Base-by-base conservation (phyloP, 192 early-diverging fungal genomes). In the Coemansia sp. region DNA sequence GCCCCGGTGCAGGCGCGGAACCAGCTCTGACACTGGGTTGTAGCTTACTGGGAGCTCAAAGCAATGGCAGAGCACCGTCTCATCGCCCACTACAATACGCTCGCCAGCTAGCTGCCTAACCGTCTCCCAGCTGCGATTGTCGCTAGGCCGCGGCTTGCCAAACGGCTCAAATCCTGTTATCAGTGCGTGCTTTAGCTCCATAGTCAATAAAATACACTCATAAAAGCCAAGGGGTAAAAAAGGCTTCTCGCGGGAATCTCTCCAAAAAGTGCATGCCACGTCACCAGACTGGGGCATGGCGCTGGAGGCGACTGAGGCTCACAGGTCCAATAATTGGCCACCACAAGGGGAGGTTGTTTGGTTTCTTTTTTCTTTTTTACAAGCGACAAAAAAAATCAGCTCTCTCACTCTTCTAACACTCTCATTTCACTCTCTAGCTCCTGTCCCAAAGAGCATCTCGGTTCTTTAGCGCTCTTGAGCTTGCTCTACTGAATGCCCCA, bases 11-110 rank as follows among this genome's bases (percentile, higher is more conserved):
- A 85, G 35, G 28, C 36, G 67, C 25, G 83, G 83, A 10, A 88
- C 47, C 11, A 72, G 42, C 11, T 62, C 66, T 9, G 75, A 64
- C 0, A 88, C 79, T 13, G 78, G 82, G 33, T 59, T 74, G 55
- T 88, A 88, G 63, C 86, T 86, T 6, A 88, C 87, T 18, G 87
- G 87, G 23, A 88, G 69, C 38, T 78, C 73, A 33, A 82, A 69
- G 57, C 73, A 76, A 45, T 75, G 71, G 43, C 74, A 70, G 1
- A 69, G 45, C 10, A 80, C 68, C 2, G 33, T 35, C 9, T 25
- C 25, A 26, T 58, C 34, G 18, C 48, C 69, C 1, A 41, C 34
- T 33, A 36, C 60, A 6, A 76, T 58, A 3, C 34, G 42, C 37
- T 66, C 34, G 31, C 59, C 65, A 3, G 42, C 64, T 7, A 84